Evolutionary conservation across 495 filamentous ascomycete species (phyloP), one percentile per base, ranked within the genome.

Genomic region (Parathielavia appendiculata): DNA sequence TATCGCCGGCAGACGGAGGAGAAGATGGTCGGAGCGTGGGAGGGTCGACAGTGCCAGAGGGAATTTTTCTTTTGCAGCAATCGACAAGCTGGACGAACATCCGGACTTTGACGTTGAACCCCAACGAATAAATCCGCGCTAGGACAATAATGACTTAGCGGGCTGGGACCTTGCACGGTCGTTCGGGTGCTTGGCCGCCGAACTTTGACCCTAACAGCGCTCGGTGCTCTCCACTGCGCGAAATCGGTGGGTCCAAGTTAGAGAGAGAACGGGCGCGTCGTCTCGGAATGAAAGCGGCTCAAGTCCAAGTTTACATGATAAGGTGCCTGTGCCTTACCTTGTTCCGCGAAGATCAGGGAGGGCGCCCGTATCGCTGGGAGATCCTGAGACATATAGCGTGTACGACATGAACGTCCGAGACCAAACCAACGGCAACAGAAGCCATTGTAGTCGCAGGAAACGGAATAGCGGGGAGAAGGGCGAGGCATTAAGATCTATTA

Each of bases 1-100:
- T 8, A 32, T 36, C 35, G 45, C 34, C 45, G 39, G 59, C 30
- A 46, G 51, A 38, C 35, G 26, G 20, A 48, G 35, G 35, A 55
- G 38, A 55, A 54, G 43, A 6, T 56, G 60, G 51, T 52, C 39
- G 54, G 46, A 38, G 51, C 35, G 36, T 16, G 34, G 23, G 39
- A 30, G 34, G 46, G 10, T 38, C 17, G 32, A 23, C 20, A 23
- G 43, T 57, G 23, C 58, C 47, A 52, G 66, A 69, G 69, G 67
- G 66, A 69, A 68, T 68, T 71, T 71, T 71, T 71, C 61, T 54
- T 59, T 30, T 56, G 47, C 36, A 50, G 46, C 49, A 57, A 51
- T 59, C 44, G 48, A 58, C 54, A 62, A 66, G 64, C 67, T 66
- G 63, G 56, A 55, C 66, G 40, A 67, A 62, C 62, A 52, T 49